These are phyloP conservation scores for Lobosporangium transversale DNA, from an alignment of 192 early-diverging fungal genomes.

Conservation along the genomic window DNA sequence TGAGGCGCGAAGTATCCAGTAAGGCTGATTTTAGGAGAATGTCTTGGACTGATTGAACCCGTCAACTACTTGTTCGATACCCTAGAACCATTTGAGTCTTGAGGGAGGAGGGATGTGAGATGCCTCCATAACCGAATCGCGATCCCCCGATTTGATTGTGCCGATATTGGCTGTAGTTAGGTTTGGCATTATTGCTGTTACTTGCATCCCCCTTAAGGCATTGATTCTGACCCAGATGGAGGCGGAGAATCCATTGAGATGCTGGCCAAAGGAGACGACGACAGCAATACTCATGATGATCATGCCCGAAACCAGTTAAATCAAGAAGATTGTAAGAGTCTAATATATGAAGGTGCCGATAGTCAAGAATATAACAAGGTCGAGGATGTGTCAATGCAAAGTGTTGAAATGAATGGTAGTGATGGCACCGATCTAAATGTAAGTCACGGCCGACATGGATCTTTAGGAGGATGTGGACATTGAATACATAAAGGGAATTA, in stretches of 20 bases:
- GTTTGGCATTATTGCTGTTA: too few species aligned
- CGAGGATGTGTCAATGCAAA: background rate
- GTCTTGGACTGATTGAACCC: too few species aligned
- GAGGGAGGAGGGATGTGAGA: too few species aligned
- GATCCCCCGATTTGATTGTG: too few species aligned
- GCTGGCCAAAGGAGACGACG: background rate
- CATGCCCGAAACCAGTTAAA: background rate
- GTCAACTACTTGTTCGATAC: too few species aligned
- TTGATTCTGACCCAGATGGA: background rate
- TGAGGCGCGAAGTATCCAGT: too few species aligned
- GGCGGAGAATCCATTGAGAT: background rate
- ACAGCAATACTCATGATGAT: background rate
- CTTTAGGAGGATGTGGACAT: background rate
- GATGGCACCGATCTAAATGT: background rate
- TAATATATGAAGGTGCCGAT: too few species aligned
- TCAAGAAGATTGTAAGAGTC: background rate
- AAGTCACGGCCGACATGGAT: constrained; percentile 4
- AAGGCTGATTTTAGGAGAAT: too few species aligned
- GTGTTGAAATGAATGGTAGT: background rate
- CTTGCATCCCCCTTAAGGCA: background rate
- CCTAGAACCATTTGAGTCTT: too few species aligned
- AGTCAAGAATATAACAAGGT: background rate
- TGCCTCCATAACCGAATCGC: too few species aligned
- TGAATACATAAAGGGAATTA: constrained; percentile 2
- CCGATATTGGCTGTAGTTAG: too few species aligned